Percentiles rank a stretch among this genome's conserved stretches.
phyloP scores from a whole-genome alignment of 495 filamentous ascomycete genomes.

The Apiosordaria backusii region DNA sequence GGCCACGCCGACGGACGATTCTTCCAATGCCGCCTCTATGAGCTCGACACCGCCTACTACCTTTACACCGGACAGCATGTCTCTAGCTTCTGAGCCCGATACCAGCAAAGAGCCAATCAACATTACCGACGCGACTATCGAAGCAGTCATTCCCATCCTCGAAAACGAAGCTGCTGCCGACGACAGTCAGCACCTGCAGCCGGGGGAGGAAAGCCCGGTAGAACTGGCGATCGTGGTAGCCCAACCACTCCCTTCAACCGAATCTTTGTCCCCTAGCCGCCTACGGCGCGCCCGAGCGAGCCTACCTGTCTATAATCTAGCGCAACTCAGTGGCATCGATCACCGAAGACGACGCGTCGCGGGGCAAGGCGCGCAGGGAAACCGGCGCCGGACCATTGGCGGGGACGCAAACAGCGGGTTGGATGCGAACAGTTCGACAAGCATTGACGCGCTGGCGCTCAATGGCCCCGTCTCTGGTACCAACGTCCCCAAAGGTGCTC shows the following conservation, averaged over 20 bases:
- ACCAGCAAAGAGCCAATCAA: constrained; percentile 20
- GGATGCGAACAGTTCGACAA: not conserved
- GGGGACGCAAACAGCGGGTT: constrained; percentile 24
- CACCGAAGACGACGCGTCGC: constrained; percentile 43
- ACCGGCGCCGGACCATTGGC: constrained; percentile 41
- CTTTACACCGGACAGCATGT: constrained; percentile 43
- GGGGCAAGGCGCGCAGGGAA: constrained; percentile 36
- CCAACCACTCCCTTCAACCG: constrained; percentile 15
- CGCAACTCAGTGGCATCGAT: constrained; percentile 47
- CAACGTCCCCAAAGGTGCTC: constrained; percentile 36
- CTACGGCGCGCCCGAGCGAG: constrained; percentile 45
- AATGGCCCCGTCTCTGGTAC: constrained; percentile 12
- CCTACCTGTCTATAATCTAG: constrained; percentile 53
- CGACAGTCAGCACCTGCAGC: constrained; percentile 13
- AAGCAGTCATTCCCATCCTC: constrained; percentile 22
- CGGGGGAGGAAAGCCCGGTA: constrained; percentile 28
- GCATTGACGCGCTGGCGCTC: not conserved
- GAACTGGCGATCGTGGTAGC: constrained; percentile 41
- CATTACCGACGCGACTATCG: constrained; percentile 19
- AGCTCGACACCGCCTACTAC: constrained; percentile 48
- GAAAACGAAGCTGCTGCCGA: constrained; percentile 21
- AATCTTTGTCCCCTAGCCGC: constrained; percentile 29
- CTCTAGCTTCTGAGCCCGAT: constrained; percentile 41
- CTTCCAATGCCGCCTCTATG: constrained; percentile 43
- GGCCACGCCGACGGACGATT: constrained; percentile 35